phyloP scores from a whole-genome alignment of 1,139 yeast species.

The Lodderomyces parapsilosis region DNA sequence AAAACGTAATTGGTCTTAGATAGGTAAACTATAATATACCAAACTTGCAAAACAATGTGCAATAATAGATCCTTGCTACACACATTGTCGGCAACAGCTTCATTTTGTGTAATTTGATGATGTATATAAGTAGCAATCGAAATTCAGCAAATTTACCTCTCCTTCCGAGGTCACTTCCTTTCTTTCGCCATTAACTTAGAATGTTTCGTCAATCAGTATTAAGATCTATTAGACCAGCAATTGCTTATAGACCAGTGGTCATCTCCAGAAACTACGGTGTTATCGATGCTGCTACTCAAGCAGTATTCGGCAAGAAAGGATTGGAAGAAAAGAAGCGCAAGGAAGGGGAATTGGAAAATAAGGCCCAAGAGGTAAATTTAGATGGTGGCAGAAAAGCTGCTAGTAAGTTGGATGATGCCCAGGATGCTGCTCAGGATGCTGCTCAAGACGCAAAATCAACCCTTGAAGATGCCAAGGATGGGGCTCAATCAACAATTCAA shows the following conservation, averaged over 20 bases:
- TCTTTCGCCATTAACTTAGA: not conserved
- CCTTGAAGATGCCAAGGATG: constrained; percentile 21
- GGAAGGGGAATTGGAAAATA: constrained; percentile 7
- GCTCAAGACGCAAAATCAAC: not conserved
- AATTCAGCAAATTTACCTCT: not conserved
- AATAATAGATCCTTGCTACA: not conserved
- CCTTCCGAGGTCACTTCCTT: not conserved
- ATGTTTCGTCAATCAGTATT: constrained; percentile 7
- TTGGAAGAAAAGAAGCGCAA: constrained; percentile 8
- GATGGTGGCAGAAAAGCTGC: constrained; percentile 9
- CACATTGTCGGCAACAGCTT: not conserved
- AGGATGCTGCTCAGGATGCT: constrained; percentile 7
- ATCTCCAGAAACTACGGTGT: constrained; percentile 9
- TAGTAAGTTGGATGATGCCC: constrained; percentile 9
- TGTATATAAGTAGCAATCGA: not conserved
- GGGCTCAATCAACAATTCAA: constrained; percentile 19
- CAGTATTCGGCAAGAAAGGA: constrained; percentile 11
- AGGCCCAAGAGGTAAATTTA: constrained; percentile 8
- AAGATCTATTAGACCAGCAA: constrained; percentile 5
- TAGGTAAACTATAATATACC: no score
- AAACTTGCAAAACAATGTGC: not conserved
- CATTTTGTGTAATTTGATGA: not conserved
- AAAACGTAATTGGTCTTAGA: no score
- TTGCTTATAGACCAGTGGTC: constrained; percentile 1
- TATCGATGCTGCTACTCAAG: constrained; percentile 9